phyloP scores from a whole-genome alignment of 2,329 filamentous ascomycete genomes.

The Exophiala lecanii-corni region DNA sequence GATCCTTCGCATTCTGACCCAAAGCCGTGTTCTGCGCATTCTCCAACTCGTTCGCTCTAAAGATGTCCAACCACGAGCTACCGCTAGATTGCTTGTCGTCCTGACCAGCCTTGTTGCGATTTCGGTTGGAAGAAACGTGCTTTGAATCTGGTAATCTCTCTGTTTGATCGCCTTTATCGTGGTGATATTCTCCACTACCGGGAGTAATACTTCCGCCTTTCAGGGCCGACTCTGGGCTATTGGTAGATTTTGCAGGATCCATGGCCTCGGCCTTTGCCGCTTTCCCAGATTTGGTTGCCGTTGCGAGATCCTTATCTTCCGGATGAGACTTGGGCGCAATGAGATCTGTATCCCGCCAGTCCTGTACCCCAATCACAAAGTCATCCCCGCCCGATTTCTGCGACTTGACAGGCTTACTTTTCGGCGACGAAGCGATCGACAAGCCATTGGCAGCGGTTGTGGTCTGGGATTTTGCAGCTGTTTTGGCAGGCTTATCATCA shows the following conservation, averaged over 20 bases:
- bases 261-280: constrained; percentile 25
- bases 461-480: constrained; percentile 11
- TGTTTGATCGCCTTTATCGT: constrained; percentile 28
- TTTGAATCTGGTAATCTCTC: neutral
- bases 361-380: constrained; percentile 79
- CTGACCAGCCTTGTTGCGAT: neutral
- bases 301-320: constrained; percentile 9
- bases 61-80: constrained; percentile 20
- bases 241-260: constrained; percentile 14
- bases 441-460: constrained; percentile 24
- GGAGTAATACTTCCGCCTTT: constrained; percentile 66
- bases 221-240: constrained; percentile 35
- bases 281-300: constrained; percentile 14
- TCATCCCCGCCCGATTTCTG: constrained; percentile 45
- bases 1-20: too few species aligned
- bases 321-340: constrained; percentile 41
- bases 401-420: constrained; percentile 28
- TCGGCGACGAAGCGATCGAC: constrained; percentile 23
- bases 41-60: constrained; percentile 12
- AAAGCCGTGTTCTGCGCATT: too few species aligned
- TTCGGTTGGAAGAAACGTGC: constrained; percentile 11
- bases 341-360: constrained; percentile 77
- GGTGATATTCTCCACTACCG: constrained; percentile 65
- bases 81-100: constrained; percentile 1
- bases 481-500: constrained; percentile 38